Conservation (phyloP, 1,284 basidiomycete species). For the Puccinia hordei region DNA sequence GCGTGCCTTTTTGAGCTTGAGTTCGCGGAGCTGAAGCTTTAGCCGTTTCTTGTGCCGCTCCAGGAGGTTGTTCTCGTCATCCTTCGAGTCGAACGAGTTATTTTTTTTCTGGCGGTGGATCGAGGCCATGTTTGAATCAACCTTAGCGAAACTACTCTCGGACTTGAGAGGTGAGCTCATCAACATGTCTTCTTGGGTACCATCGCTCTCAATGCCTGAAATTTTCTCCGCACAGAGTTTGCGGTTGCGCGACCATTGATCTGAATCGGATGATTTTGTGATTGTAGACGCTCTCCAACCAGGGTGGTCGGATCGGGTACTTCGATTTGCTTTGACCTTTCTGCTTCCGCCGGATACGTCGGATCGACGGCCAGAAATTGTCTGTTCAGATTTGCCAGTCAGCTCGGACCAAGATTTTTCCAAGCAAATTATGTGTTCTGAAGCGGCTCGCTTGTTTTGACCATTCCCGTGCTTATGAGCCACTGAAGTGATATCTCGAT, state of each 20-base stretch:
- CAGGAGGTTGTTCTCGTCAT: background rate
- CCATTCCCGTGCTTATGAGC: background rate
- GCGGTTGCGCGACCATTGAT: background rate
- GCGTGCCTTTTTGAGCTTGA: background rate
- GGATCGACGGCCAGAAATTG: background rate
- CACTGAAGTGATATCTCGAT: background rate
- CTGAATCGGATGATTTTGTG: background rate
- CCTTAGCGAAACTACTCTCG: background rate
- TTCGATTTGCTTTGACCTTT: background rate
- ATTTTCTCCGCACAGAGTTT: background rate
- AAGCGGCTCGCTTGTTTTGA: background rate
- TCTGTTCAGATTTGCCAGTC: background rate
- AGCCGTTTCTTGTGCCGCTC: background rate
- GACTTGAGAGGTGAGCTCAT: background rate
- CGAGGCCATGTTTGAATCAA: background rate
- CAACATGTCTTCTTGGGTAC: background rate
- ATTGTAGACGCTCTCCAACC: background rate
- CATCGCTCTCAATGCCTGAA: background rate
- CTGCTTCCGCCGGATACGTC: background rate
- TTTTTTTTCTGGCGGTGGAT: background rate
- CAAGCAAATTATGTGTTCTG: background rate
- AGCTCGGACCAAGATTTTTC: background rate
- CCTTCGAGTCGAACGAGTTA: background rate
- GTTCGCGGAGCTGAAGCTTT: background rate
- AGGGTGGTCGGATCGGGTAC: background rate